Base-by-base conservation (phyloP, 768 basidiomycete genomes). In the Rhizopogon vinicolor region DNA sequence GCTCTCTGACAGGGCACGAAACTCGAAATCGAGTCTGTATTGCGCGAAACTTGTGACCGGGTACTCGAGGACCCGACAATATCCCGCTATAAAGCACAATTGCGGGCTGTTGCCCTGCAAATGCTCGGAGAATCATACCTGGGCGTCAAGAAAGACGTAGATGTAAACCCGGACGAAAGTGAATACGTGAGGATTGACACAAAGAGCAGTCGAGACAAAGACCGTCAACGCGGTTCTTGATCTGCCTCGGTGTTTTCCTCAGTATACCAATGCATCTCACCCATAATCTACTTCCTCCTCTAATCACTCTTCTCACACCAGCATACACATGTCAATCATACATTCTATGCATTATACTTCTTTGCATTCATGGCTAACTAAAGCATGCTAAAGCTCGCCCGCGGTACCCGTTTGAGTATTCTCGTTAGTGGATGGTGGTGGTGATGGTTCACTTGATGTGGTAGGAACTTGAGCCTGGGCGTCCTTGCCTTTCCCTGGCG, bases 111-210 rank as follows among this genome's bases (percentile, higher is more conserved):
- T 19, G 91, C 90, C 3, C 65, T 96, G 61, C 89, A 91, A 65
- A 86, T 93, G 41, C 74, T 95, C 1, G 93, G 93, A 5, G 89
- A 91, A 58, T 87, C 89, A 4, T 95, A 84, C 62, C 75, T 82
- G 69, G 66, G 65, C 16, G 89, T 90, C 33, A 82, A 78, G 74
- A 89, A 88, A 68, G 89, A 89, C 7, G 65, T 73, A 12, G 67
- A 76, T 10, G 64, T 53, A 41, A 62, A 65, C 18, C 55, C 72
- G 4, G 84, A 85, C 49, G 90, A 93, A 56, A 80, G 77, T 60
- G 93, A 92, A 63, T 94, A 92, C 63, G 91, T 93, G 48, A 79
- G 82, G 65, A 76, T 94, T 25, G 91, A 93, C 58, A 91, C 86
- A 25, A 86, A 80, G 75, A 77, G 65, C 48, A 89, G 84, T 68